Evolutionary conservation across 352 stramenopile species (phyloP).

Genomic region (Globisporangium megalacanthum): DNA sequence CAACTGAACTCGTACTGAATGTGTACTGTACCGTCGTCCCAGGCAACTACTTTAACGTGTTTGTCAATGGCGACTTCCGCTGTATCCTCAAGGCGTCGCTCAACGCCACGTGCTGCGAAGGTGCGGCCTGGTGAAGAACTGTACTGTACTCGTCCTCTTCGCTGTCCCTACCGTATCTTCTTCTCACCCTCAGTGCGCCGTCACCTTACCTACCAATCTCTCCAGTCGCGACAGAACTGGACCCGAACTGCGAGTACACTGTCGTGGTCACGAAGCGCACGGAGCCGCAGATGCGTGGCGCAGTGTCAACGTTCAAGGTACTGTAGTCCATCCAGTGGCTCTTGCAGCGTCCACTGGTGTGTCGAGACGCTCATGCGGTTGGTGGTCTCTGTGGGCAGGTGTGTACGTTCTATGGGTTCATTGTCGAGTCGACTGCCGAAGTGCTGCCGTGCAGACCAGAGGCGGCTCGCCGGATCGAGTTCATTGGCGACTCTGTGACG

Average conservation of each 20-base stretch:
- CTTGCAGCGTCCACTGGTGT: background rate
- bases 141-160: background rate
- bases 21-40: background rate
- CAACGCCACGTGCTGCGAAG: constrained; percentile 74
- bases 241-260: constrained; percentile 45
- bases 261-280: constrained; percentile 78
- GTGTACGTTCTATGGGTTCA: constrained; percentile 87
- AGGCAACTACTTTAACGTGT: constrained; percentile 89
- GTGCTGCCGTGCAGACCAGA: constrained; percentile 41
- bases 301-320: constrained; percentile 85
- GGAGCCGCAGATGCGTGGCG: constrained; percentile 77
- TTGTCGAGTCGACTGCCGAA: constrained; percentile 61
- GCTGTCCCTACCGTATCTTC: background rate
- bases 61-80: constrained; percentile 65
- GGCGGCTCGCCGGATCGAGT: constrained; percentile 42
- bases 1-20: too few species aligned
- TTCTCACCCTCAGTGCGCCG: background rate
- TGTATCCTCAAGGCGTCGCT: constrained; percentile 77
- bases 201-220: background rate
- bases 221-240: constrained; percentile 56
- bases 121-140: constrained; percentile 17
- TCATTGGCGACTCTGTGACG: constrained; percentile 67
- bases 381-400: constrained; percentile 24
- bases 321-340: background rate
- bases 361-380: background rate